phyloP scores from a whole-genome alignment of 1,284 basidiomycete species.

The Crucibulum cyathiforme region DNA sequence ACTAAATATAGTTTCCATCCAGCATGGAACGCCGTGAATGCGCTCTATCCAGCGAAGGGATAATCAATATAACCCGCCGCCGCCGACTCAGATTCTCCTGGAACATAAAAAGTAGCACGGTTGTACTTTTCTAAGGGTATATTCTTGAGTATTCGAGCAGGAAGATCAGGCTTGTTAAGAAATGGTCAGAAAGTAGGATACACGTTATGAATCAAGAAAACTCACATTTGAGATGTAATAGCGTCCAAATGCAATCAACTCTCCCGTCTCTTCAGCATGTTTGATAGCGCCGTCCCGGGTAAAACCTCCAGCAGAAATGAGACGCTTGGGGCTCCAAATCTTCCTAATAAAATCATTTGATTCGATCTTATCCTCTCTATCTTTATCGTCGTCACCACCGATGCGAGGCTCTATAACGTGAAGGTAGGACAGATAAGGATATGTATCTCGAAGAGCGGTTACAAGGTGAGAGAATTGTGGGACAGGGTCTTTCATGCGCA shows the following conservation, averaged over 20 bases:
- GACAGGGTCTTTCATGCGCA: constrained; percentile 50
- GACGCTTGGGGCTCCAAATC: constrained; percentile 29
- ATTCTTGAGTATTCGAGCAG: constrained; percentile 3
- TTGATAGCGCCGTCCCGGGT: constrained; percentile 18
- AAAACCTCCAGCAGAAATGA: constrained; percentile 46
- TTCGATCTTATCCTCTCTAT: not conserved
- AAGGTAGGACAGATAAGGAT: constrained; percentile 56
- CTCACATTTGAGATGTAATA: constrained; percentile 51
- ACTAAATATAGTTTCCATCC: too few relatives aligned
- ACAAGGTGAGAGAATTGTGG: constrained; percentile 49
- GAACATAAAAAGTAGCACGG: constrained; percentile 28
- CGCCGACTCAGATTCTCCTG: constrained; percentile 13
- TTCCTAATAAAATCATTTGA: constrained; percentile 33
- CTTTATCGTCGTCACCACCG: not conserved
- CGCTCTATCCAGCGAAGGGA: not conserved
- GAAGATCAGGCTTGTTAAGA: constrained; percentile 8
- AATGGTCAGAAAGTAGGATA: not conserved
- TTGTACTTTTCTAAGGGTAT: constrained; percentile 21
- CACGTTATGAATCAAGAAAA: not conserved
- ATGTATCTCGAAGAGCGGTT: not conserved
- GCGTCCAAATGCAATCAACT: constrained; percentile 55
- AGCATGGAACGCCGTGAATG: too few relatives aligned
- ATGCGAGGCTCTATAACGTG: constrained; percentile 52
- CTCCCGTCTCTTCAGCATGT: constrained; percentile 29
- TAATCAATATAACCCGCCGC: constrained; percentile 43